phyloP scores from a whole-genome alignment of 2,329 filamentous ascomycete genomes.

The Sclerotinia subarctica region DNA sequence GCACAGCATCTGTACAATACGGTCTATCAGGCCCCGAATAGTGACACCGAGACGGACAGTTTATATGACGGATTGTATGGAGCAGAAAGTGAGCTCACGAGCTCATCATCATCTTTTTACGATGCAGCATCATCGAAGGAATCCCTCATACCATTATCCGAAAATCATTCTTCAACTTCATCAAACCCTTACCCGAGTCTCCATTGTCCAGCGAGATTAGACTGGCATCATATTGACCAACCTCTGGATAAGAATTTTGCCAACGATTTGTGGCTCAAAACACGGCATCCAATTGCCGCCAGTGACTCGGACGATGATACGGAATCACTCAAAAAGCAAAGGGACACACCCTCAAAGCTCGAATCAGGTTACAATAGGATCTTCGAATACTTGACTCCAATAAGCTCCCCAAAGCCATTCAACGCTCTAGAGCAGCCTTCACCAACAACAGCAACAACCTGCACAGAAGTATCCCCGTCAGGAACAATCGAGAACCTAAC shows the following conservation, averaged over 20 bases:
- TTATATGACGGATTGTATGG: not conserved
- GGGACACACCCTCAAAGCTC: not conserved
- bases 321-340: not conserved
- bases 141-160: not conserved
- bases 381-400: not conserved
- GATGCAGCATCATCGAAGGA: not conserved
- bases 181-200: not conserved
- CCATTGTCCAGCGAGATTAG: slow-evolving; percentile 7
- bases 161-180: not conserved
- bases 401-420: not conserved
- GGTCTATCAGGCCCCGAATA: too few species aligned
- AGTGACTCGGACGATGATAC: slow-evolving; percentile 1
- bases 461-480: not conserved
- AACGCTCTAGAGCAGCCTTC: not conserved
- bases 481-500: not conserved
- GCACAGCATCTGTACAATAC: slow-evolving; percentile 2
- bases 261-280: slow-evolving; percentile 3
- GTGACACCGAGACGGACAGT: not conserved
- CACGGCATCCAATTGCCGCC: not conserved
- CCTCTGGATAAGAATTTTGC: not conserved
- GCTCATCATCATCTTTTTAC: not conserved
- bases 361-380: not conserved
- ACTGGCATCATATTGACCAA: not conserved
- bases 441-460: not conserved
- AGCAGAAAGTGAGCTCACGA: not conserved